Evolutionary conservation across 768 basidiomycete genomes (phyloP), one percentile per base, ranked within the genome.

Genomic region (Pleurotus ostreatus): DNA sequence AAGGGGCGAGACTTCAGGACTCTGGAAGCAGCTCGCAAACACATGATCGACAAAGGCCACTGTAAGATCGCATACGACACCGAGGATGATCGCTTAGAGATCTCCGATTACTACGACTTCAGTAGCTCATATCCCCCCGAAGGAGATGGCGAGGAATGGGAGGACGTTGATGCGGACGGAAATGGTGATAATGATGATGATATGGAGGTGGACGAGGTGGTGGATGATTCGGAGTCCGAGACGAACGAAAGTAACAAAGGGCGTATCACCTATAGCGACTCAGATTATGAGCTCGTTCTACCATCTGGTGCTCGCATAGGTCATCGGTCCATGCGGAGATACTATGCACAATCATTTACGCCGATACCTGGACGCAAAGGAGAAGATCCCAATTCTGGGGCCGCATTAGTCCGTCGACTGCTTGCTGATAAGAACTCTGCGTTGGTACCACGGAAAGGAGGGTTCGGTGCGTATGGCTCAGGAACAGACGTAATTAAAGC

Each of bases 41-140:
- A 99, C 68, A 99, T 99, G 97, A 59, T 83, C 40, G 95, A 95
- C 77, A 98, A 98, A 74, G 80, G 83, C 57, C 97, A 99, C 66
- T 98, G 95, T 80, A 98, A 97, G 73, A 84, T 99, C 60, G 89
- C 92, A 0, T 98, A 96, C 70, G 92, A 94, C 57, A 72, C 80
- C 1, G 86, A 91, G 62, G 66, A 74, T 39, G 93, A 98, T 65
- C 82, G 85, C 41, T 81, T 95, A 52, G 95, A 96, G 62, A 61
- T 96, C 4, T 91, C 94, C 0, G 95, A 98, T 62, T 98, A 78
- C 67, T 99, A 98, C 73, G 94, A 97, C 70, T 98, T 96, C 68
- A 79, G 86, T 0, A 69, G 77, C 0, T 92, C 89, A 9, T 96
- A 96, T 66, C 89, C 90, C 62, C 56, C 38, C 64, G 67, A 64